These are phyloP conservation scores for Boletellus ananas DNA, from an alignment of 768 basidiomycete species.

Conservation along the genomic window DNA sequence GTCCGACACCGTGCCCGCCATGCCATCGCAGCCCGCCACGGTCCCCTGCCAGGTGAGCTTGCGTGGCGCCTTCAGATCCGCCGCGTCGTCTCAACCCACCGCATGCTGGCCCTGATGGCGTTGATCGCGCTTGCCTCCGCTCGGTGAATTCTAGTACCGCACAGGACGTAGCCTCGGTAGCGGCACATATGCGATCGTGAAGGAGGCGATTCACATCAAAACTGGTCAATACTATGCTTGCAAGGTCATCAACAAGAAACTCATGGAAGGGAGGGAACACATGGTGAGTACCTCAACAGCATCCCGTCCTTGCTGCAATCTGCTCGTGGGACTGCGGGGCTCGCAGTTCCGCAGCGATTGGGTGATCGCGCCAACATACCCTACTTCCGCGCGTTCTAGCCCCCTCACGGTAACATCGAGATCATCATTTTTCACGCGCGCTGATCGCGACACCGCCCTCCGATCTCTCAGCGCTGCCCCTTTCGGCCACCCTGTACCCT, in stretches of 20 bases:
- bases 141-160: slow-evolving; percentile 54
- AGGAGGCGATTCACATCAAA: slow-evolving; percentile 92
- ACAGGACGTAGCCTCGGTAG: slow-evolving; percentile 86
- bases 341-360: not conserved
- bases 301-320: slow-evolving; percentile 9
- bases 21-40: slow-evolving; percentile 34
- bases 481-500: slow-evolving; percentile 15
- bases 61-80: not conserved
- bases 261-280: slow-evolving; percentile 96
- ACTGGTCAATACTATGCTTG: slow-evolving; percentile 95
- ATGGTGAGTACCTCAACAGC: slow-evolving; percentile 60
- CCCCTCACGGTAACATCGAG: not conserved
- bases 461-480: not conserved
- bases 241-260: slow-evolving; percentile 99
- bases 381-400: slow-evolving; percentile 1
- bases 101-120: not conserved
- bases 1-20: slow-evolving; percentile 10
- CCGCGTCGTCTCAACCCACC: not conserved
- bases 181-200: slow-evolving; percentile 93
- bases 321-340: not conserved
- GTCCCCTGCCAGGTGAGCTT: slow-evolving; percentile 46
- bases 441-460: slow-evolving; percentile 13
- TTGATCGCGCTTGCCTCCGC: slow-evolving; percentile 5
- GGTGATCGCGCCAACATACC: not conserved
- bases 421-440: slow-evolving; percentile 9